A percentile compares a stretch with the other conserved stretches of the same genome.
phyloP scores from a whole-genome alignment of 768 basidiomycete species.

The Termitomyces sp. region DNA sequence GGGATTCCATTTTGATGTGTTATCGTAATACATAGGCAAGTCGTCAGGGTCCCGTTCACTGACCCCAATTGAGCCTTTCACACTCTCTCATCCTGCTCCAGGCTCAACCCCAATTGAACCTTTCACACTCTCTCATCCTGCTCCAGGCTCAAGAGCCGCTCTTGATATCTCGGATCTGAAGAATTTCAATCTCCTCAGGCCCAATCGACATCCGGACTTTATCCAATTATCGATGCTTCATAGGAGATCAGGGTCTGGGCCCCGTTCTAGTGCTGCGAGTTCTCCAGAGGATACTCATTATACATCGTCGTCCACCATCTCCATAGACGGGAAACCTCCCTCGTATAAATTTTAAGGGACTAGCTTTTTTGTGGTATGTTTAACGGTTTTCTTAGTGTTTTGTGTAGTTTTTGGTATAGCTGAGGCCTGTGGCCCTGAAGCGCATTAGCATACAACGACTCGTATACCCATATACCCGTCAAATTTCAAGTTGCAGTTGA shows the following conservation, averaged over 20 bases:
- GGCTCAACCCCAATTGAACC: not conserved
- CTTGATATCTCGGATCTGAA: not conserved
- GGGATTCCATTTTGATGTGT: not conserved
- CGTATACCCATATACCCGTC: not conserved
- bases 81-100: not conserved
- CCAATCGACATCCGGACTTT: not conserved
- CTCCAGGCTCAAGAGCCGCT: not conserved
- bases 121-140: constrained; percentile 2
- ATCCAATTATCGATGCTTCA: not conserved
- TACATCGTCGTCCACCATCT: not conserved
- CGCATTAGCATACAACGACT: not conserved
- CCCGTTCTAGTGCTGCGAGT: not conserved
- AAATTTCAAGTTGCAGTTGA: not conserved
- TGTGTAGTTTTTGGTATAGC: not conserved
- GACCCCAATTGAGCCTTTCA: not conserved
- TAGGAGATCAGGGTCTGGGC: constrained; percentile 2
- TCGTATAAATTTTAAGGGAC: not conserved
- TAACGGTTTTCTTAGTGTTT: not conserved
- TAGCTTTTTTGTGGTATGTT: not conserved
- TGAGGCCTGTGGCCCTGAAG: not conserved
- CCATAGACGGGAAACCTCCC: not conserved
- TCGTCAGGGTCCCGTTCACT: not conserved
- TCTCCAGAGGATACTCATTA: not conserved
- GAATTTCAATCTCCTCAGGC: not conserved
- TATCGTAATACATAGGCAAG: not conserved